phyloP scores from a whole-genome alignment of 225 moss, liverwort and hornwort species.

The Bryoerythrophyllum caledonicum region DNA sequence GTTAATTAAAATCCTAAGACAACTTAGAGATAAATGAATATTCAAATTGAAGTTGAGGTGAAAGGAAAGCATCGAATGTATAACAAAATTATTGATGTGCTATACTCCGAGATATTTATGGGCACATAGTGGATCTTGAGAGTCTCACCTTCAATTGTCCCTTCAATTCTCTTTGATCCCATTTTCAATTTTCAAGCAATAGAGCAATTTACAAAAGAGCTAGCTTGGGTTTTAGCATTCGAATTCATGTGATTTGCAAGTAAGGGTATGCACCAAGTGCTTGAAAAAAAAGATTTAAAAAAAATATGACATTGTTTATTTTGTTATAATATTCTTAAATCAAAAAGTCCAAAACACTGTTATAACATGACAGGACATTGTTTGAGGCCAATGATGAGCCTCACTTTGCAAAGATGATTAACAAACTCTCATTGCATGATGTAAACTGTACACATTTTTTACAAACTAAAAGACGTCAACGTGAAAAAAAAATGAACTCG shows the following conservation, averaged over 20 bases:
- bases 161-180: slow-evolving; percentile 13
- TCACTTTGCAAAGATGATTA: not conserved
- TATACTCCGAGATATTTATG: slow-evolving; percentile 17
- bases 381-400: not conserved
- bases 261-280: not conserved
- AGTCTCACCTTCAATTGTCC: not conserved
- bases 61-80: not conserved
- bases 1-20: not conserved
- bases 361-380: not conserved
- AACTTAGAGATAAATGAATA: accelerated
- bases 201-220: not conserved
- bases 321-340: not conserved
- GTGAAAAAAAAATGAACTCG: not conserved
- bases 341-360: not conserved
- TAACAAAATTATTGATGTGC: not conserved
- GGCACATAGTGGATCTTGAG: slow-evolving; percentile 16
- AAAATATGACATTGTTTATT: not conserved
- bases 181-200: not conserved
- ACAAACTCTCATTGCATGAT: no score
- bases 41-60: not conserved
- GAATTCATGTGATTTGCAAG: not conserved
- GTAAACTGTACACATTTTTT: not conserved
- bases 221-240: not conserved
- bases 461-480: not conserved
- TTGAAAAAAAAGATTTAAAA: not conserved